phyloP scores from a whole-genome alignment of 1,284 basidiomycete genomes.

The Crepidotus sp. region DNA sequence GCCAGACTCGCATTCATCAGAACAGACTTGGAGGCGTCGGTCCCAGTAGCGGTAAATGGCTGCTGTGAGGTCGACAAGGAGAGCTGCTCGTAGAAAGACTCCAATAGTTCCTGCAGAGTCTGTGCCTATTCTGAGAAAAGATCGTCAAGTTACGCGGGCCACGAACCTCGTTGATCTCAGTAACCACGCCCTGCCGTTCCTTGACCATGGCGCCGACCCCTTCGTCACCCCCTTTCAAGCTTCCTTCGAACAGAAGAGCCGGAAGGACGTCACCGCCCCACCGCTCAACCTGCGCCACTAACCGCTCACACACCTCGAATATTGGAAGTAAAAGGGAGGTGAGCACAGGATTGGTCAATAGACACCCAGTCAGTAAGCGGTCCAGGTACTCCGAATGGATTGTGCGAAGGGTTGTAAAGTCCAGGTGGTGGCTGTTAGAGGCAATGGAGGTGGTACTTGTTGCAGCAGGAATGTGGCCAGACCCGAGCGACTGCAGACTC shows the following conservation, averaged over 20 bases:
- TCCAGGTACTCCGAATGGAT: slow-evolving; percentile 79
- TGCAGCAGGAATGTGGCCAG: slow-evolving; percentile 13
- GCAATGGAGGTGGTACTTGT: slow-evolving; percentile 17
- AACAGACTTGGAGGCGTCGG: slow-evolving; percentile 63
- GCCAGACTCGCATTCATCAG: slow-evolving; percentile 52
- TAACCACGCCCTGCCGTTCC: slow-evolving; percentile 57
- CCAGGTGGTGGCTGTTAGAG: slow-evolving; percentile 35
- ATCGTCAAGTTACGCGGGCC: not conserved
- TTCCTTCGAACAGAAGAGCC: slow-evolving; percentile 72
- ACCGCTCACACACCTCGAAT: slow-evolving; percentile 74
- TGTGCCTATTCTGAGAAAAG: slow-evolving; percentile 23
- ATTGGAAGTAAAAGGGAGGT: slow-evolving; percentile 61
- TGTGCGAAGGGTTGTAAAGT: slow-evolving; percentile 76
- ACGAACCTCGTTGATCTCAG: slow-evolving; percentile 65
- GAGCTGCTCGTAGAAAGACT: slow-evolving; percentile 72
- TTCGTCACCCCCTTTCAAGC: slow-evolving; percentile 45
- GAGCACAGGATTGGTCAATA: slow-evolving; percentile 62
- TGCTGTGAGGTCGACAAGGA: slow-evolving; percentile 65
- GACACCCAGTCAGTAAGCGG: slow-evolving; percentile 69
- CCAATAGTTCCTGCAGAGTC: slow-evolving; percentile 54
- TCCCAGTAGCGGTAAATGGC: slow-evolving; percentile 39
- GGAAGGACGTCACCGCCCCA: slow-evolving; percentile 92
- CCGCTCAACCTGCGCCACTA: slow-evolving; percentile 76
- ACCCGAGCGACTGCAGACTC: slow-evolving; percentile 15
- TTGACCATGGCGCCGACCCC: slow-evolving; percentile 61